Evolutionary conservation across 2,329 filamentous ascomycete genomes (phyloP).

Genomic region (Penicillium sp.): DNA sequence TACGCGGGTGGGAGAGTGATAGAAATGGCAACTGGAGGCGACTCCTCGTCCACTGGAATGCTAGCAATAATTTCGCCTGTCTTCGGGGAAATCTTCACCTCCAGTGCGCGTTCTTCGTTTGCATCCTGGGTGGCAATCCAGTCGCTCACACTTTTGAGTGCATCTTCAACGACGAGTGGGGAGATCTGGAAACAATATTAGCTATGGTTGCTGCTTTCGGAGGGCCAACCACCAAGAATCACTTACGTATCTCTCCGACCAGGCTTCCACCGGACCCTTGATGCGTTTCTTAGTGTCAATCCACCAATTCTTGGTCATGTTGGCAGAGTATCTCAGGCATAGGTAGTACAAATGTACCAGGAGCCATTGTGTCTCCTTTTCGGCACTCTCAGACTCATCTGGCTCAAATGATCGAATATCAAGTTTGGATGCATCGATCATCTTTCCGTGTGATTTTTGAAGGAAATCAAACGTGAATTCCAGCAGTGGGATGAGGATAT

Average conservation of each 20-base stretch:
- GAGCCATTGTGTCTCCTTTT: slow-evolving; percentile 78
- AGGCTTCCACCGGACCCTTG: slow-evolving; percentile 76
- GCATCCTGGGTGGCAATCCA: slow-evolving; percentile 47
- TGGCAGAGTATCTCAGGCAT: slow-evolving; percentile 72
- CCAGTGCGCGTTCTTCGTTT: slow-evolving; percentile 55
- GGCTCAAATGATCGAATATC: slow-evolving; percentile 64
- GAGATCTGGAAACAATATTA: slow-evolving; percentile 38
- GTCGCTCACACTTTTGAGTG: slow-evolving; percentile 41
- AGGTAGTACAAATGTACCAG: slow-evolving; percentile 84
- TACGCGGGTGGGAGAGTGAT: slow-evolving; percentile 79
- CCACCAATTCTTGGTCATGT: slow-evolving; percentile 81
- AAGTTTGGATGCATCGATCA: slow-evolving; percentile 69
- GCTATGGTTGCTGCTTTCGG: neutral
- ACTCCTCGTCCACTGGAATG: slow-evolving; percentile 85
- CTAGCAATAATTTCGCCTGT: slow-evolving; percentile 77
- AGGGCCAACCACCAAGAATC: slow-evolving; percentile 44
- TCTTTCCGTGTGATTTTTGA: slow-evolving; percentile 71
- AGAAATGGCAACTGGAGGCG: slow-evolving; percentile 76
- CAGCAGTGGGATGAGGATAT: slow-evolving; percentile 67
- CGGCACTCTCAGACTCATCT: slow-evolving; percentile 63
- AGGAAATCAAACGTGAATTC: slow-evolving; percentile 82
- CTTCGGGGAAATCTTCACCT: slow-evolving; percentile 69
- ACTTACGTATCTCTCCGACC: slow-evolving; percentile 84
- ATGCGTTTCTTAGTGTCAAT: slow-evolving; percentile 74
- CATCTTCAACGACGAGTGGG: slow-evolving; percentile 42